Percentiles rank a stretch among this genome's conserved stretches.
Evolutionary conservation across 305 asterid species (phyloP).

Genomic region (Plantago rigida): DNA sequence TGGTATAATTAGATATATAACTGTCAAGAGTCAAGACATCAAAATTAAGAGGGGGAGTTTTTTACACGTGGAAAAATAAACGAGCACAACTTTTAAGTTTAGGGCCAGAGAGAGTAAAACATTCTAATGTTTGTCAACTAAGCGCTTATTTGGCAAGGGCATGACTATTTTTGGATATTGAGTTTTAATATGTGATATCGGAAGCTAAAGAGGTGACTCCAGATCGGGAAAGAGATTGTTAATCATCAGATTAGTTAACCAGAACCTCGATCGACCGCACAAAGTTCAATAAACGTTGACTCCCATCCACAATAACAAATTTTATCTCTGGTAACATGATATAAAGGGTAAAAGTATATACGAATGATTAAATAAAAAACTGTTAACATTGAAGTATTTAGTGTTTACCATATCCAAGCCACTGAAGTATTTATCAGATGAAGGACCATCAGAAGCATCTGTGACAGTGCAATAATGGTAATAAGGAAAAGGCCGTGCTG

Average conservation of each 20-base stretch:
- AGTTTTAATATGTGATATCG: background rate
- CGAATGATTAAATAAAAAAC: too few species aligned
- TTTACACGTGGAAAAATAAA: too few species aligned
- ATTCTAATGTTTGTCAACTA: background rate
- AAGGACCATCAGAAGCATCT: slow-evolving; percentile 46
- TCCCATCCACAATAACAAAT: background rate
- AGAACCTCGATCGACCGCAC: too few species aligned
- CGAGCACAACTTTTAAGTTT: background rate
- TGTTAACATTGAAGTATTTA: background rate
- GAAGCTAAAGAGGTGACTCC: background rate
- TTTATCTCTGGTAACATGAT: background rate
- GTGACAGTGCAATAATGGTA: slow-evolving; percentile 30
- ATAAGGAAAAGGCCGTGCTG: slow-evolving; percentile 22
- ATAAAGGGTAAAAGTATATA: background rate
- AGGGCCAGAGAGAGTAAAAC: background rate
- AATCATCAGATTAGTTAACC: background rate
- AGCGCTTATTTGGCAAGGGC: background rate
- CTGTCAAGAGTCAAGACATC: too few species aligned
- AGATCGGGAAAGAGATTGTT: background rate
- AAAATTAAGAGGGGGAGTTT: too few species aligned
- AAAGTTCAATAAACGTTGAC: too few species aligned
- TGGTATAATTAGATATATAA: too few species aligned
- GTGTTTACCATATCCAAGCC: slow-evolving; percentile 51
- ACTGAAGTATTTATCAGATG: slow-evolving; percentile 34
- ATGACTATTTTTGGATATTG: background rate